Conservation (phyloP, 768 basidiomycete species). For the Coprinopsis marcescibilis region DNA sequence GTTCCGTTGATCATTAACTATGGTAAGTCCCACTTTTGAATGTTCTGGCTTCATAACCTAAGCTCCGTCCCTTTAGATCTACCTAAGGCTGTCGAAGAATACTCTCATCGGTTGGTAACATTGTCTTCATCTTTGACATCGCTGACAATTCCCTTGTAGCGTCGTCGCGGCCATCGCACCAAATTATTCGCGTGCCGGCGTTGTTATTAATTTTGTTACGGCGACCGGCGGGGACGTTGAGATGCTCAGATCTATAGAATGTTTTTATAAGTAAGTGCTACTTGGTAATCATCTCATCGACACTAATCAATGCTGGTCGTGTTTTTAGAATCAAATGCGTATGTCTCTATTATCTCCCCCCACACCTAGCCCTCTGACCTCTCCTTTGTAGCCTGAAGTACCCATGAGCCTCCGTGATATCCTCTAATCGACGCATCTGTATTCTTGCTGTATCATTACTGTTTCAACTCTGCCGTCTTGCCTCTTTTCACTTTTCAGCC, state of each 20-base stretch:
- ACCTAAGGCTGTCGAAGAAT: slow-evolving; percentile 94
- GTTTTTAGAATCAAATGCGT: slow-evolving; percentile 80
- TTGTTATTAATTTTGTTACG: slow-evolving; percentile 94
- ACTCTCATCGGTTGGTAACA: slow-evolving; percentile 77
- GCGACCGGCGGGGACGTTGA: slow-evolving; percentile 97
- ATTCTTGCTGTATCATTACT: slow-evolving; percentile 75
- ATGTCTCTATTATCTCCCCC: slow-evolving; percentile 25
- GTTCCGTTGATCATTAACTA: slow-evolving; percentile 95
- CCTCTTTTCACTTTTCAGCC: slow-evolving; percentile 35
- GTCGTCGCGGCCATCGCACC: slow-evolving; percentile 87
- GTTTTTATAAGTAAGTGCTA: slow-evolving; percentile 80
- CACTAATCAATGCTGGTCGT: slow-evolving; percentile 4
- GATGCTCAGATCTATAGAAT: slow-evolving; percentile 97
- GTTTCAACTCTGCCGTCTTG: slow-evolving; percentile 33
- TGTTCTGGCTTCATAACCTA: slow-evolving; percentile 7
- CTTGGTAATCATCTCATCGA: neutral
- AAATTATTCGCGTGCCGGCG: slow-evolving; percentile 80
- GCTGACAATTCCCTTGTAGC: slow-evolving; percentile 39
- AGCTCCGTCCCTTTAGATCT: slow-evolving; percentile 47
- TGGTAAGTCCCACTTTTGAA: slow-evolving; percentile 35
- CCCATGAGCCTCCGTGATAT: slow-evolving; percentile 87
- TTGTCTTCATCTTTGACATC: slow-evolving; percentile 9
- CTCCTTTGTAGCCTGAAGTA: slow-evolving; percentile 69
- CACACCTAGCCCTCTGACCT: slow-evolving; percentile 14
- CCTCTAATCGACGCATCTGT: slow-evolving; percentile 56